Base-by-base conservation (phyloP, 2,329 filamentous ascomycete species). In the Nigrograna mackinnonii region DNA sequence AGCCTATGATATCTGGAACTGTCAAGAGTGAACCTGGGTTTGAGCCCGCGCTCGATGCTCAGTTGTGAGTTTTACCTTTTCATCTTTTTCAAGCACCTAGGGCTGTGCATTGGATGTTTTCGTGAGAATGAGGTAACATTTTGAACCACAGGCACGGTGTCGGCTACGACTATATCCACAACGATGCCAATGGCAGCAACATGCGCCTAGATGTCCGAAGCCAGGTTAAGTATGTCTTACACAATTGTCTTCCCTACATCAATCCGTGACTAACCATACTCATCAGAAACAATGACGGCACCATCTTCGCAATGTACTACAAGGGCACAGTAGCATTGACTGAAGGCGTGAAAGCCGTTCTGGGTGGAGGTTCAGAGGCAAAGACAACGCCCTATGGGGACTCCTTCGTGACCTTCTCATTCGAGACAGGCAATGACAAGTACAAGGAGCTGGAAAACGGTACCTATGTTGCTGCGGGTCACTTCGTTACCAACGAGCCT, bases 121-220 rank as follows among this genome's bases (percentile, higher is more conserved):
- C 22, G 18, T 22, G 12, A 26, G 14, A n/a, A 11, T 22, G 17
- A 28, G 4, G 20, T 7, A 39, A 18, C 17, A 37, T 5, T 18
- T 5, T 41, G 6, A 39, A 18, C 13, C 2, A 31, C 21, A 60
- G 57, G 28, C 60, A 65, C 35, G 61, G 61, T 7, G 47, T 54
- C 4, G 60, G 60, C 31, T 65, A 64, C 36, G 61, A 65, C 35
- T 65, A 65, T 34, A 64, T 65, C 19, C 60, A 55, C 30, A 65
- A 59, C 22, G 61, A 65, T 18, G 52, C 55, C 1, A 36, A 49
- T 26, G 55, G 56, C 1, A 41, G 14, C 5, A 52, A 61, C 44
- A 64, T 65, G 61, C 35, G 61, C 2, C 24, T 65, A 4, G 61
- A 65, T 33, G 60, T 65, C 1, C 39, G 61, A 22, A 47, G 43